Conservation (phyloP, 805 yeast species). For the Millerozyma miso region DNA sequence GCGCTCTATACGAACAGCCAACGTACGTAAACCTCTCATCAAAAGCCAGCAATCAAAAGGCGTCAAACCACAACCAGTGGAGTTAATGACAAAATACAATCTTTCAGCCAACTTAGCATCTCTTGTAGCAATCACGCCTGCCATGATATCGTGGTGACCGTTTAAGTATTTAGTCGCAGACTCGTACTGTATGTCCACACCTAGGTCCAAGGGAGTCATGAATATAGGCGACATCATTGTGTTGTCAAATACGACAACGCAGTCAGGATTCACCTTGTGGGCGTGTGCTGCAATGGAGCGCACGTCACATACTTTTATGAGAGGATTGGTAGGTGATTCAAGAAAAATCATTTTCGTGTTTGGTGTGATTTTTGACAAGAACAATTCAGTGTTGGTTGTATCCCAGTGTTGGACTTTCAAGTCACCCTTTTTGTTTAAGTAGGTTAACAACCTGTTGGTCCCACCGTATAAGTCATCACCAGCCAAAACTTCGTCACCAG, state of each 20-base stretch:
- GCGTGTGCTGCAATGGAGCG: conserved; percentile 62
- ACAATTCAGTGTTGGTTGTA: conserved; percentile 65
- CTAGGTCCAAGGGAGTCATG: conserved; percentile 80
- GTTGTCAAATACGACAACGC: conserved; percentile 82
- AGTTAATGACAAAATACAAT: conserved; percentile 73
- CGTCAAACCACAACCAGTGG: conserved; percentile 86
- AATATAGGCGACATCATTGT: conserved; percentile 95
- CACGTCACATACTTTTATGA: conserved; percentile 82
- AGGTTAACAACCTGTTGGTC: conserved; percentile 78
- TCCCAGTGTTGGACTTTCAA: conserved; percentile 72
- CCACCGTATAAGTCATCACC: conserved; percentile 97
- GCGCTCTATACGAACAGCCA: conserved; percentile 80
- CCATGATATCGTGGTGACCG: conserved; percentile 97
- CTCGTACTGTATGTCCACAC: conserved; percentile 89
- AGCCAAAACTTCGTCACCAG: conserved; percentile 89
- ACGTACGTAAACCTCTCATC: conserved; percentile 82
- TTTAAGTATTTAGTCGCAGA: conserved; percentile 89
- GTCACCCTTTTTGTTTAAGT: conserved; percentile 58
- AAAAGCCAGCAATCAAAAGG: conserved; percentile 93
- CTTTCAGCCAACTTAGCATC: conserved; percentile 60
- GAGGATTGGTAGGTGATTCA: conserved; percentile 92
- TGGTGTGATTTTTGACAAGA: conserved; percentile 50
- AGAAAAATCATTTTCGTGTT: conserved; percentile 75
- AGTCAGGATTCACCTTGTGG: conserved; percentile 61
- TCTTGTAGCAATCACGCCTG: conserved; percentile 80